Conservation (phyloP, 1,284 basidiomycete species). For the Cryptococcus jaspeensis region DNA sequence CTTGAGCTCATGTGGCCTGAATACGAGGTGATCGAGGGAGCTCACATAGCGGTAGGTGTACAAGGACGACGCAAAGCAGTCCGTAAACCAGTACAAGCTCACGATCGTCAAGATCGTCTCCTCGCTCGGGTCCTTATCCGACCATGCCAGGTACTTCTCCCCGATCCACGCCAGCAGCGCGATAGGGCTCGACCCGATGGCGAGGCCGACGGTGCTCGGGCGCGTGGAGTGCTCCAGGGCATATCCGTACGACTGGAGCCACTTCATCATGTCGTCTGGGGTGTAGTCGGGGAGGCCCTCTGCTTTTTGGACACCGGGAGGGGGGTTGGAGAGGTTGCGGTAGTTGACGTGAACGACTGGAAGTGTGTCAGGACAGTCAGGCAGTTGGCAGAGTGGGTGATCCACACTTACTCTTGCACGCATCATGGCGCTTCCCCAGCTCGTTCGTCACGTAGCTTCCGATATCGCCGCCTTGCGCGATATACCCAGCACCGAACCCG, state of each 20-base stretch:
- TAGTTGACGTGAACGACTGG: not conserved
- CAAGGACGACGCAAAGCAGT: conserved; percentile 49
- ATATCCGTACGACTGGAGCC: conserved; percentile 16
- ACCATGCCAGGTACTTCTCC: conserved; percentile 52
- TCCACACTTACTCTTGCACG: conserved; percentile 24
- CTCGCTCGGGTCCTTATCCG: conserved; percentile 35
- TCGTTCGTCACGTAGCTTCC: conserved; percentile 35
- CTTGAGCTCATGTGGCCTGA: no score
- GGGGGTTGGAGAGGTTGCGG: not conserved
- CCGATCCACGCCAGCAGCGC: conserved; percentile 52
- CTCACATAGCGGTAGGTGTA: conserved; percentile 51
- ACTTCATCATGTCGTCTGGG: not conserved
- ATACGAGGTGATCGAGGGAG: not conserved
- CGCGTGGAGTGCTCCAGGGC: conserved; percentile 43
- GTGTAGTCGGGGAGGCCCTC: not conserved
- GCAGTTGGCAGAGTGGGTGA: no score
- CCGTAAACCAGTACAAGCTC: conserved; percentile 51
- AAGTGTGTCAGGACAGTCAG: no score
- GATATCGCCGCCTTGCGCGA: conserved; percentile 45
- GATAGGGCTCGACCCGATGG: conserved; percentile 47
- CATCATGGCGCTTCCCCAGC: conserved; percentile 21
- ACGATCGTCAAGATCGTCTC: conserved; percentile 45
- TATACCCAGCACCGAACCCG: conserved; percentile 40
- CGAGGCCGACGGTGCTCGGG: conserved; percentile 50
- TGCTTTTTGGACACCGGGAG: not conserved